Evolutionary conservation across 1,284 basidiomycete genomes (phyloP).

Genomic region (Ceratobasidium sp.): DNA sequence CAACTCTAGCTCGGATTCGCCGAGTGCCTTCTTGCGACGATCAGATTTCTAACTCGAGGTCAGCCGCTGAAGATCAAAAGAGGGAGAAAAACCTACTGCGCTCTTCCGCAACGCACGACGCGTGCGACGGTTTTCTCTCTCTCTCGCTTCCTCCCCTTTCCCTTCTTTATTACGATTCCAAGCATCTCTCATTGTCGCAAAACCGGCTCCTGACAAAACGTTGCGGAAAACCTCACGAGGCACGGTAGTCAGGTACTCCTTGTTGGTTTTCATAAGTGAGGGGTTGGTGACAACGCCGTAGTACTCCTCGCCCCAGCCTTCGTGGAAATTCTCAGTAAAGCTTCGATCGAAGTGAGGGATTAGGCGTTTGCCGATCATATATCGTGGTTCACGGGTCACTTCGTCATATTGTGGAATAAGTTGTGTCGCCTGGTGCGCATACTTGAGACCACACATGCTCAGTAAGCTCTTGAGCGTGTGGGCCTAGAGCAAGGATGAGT

Average conservation of each 20-base stretch:
- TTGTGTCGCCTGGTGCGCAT: not conserved
- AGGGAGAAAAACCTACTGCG: not conserved
- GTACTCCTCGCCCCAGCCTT: slow-evolving; percentile 1
- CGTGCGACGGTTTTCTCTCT: not conserved
- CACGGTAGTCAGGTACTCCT: not conserved
- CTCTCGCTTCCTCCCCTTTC: not conserved
- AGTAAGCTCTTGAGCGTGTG: not conserved
- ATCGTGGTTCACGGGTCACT: not conserved
- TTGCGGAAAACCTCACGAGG: not conserved
- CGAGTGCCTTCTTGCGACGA: not conserved
- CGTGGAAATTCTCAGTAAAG: not conserved
- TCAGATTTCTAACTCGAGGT: not conserved
- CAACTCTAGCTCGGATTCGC: not conserved
- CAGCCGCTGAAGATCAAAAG: not conserved
- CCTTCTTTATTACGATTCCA: not conserved
- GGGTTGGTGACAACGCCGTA: not conserved
- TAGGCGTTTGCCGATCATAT: not conserved
- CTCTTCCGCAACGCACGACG: not conserved
- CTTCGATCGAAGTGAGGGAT: not conserved
- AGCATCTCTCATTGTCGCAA: slow-evolving; percentile 7
- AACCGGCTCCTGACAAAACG: not conserved
- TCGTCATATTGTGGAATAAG: not conserved
- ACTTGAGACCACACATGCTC: not conserved
- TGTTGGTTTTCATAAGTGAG: not conserved
- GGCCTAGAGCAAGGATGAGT: not conserved